These are phyloP conservation scores for Haplographium delicatum DNA, from an alignment of 495 filamentous ascomycete genomes.

Conservation along the genomic window DNA sequence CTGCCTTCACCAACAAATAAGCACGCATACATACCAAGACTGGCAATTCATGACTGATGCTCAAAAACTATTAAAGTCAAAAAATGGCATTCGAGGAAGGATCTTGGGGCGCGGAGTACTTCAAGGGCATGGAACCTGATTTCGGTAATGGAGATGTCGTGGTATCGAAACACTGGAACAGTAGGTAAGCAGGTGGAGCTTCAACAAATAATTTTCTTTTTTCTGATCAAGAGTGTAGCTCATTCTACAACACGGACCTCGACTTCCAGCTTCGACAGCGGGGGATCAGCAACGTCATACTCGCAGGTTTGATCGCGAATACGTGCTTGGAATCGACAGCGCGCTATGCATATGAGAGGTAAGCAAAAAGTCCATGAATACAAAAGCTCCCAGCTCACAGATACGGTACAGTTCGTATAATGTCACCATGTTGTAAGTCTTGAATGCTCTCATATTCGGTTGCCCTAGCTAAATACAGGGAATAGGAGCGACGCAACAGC, in stretches of 20 bases:
- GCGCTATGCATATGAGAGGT: constrained; percentile 24
- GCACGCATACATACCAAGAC: too few relatives aligned
- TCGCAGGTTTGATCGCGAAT: constrained; percentile 22
- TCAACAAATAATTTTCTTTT: too few relatives aligned
- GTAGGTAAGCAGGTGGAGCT: constrained; percentile 20
- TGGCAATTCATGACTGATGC: too few relatives aligned
- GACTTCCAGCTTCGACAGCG: constrained; percentile 26
- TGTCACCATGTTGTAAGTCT: constrained; percentile 13
- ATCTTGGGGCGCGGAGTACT: constrained; percentile 25
- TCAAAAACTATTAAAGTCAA: too few relatives aligned
- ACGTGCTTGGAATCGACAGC: constrained; percentile 25
- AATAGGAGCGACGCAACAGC: constrained; percentile 20
- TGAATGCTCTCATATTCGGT: too few relatives aligned
- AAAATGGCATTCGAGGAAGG: constrained; percentile 25
- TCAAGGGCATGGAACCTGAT: constrained; percentile 25
- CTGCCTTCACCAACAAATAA: constrained; percentile 27
- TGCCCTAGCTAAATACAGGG: too few relatives aligned
- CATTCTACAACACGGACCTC: constrained; percentile 26
- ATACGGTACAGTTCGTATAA: constrained; percentile 8
- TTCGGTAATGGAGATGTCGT: constrained; percentile 27
- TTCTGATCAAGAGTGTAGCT: constrained; percentile 8
- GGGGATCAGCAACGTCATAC: constrained; percentile 22
- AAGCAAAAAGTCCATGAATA: background rate
- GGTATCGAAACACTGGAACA: constrained; percentile 25
- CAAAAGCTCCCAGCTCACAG: background rate